phyloP scores from a whole-genome alignment of 2,329 filamentous ascomycete species.

The Xylariaceae sp. region DNA sequence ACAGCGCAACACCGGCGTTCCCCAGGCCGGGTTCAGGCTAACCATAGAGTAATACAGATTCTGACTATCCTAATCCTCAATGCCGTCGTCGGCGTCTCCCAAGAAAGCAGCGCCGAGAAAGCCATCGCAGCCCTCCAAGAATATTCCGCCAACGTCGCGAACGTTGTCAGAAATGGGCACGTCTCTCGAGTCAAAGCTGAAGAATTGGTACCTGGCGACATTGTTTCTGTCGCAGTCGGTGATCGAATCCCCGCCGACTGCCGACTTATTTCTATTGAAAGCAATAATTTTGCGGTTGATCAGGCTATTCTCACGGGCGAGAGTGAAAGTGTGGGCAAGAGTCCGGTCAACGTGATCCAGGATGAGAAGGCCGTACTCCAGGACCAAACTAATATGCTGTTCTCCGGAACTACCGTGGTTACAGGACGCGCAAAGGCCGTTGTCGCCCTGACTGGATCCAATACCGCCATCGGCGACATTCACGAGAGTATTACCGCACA shows the following conservation, averaged over 20 bases:
- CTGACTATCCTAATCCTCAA: constrained; percentile 96
- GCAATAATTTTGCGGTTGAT: constrained; percentile 95
- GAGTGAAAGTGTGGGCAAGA: constrained; percentile 94
- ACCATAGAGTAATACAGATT: constrained; percentile 56
- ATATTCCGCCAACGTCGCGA: constrained; percentile 98
- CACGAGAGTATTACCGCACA: constrained; percentile 98
- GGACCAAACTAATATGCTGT: constrained; percentile 96
- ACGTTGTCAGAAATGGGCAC: constrained; percentile 79
- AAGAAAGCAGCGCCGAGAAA: constrained; percentile 98
- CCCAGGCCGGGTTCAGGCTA: constrained; percentile 15
- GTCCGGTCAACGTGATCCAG: constrained; percentile 59
- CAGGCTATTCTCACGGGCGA: constrained; percentile 97
- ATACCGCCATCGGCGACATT: constrained; percentile 95
- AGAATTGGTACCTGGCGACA: constrained; percentile 90
- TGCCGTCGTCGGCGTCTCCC: constrained; percentile 93
- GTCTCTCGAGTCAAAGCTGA: constrained; percentile 88
- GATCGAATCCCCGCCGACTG: constrained; percentile 95
- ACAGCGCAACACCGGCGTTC: neutral
- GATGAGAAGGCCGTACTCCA: constrained; percentile 90
- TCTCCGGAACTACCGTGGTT: constrained; percentile 96
- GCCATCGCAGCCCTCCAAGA: constrained; percentile 97
- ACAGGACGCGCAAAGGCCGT: constrained; percentile 88
- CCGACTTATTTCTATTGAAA: constrained; percentile 81
- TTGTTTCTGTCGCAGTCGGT: constrained; percentile 82
- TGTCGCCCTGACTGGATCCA: constrained; percentile 83